These are phyloP conservation scores for Ascochyta fabae DNA, from an alignment of 2,329 filamentous ascomycete species.

Conservation along the genomic window DNA sequence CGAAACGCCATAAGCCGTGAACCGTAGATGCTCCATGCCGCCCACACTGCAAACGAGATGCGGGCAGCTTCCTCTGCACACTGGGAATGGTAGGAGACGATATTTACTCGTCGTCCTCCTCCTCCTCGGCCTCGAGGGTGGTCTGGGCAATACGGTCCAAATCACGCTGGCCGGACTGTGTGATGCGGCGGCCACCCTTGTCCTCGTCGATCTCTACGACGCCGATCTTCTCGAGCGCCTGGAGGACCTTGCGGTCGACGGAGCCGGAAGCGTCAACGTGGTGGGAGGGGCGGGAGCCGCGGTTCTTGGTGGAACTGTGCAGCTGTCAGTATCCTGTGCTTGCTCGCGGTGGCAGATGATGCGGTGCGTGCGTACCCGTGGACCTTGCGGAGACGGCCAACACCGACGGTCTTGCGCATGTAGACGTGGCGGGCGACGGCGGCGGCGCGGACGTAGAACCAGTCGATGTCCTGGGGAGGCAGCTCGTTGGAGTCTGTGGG, in stretches of 20 bases:
- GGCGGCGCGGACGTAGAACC: slow-evolving; percentile 89
- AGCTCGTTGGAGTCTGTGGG: slow-evolving; percentile 85
- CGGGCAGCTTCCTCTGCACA: slow-evolving; percentile 28
- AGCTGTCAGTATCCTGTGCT: slow-evolving; percentile 4
- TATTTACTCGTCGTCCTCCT: slow-evolving; percentile 52
- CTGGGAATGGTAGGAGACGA: slow-evolving; percentile 8
- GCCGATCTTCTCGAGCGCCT: slow-evolving; percentile 98
- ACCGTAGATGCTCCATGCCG: slow-evolving; percentile 38
- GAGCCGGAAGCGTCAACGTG: slow-evolving; percentile 95
- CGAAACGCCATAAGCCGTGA: slow-evolving; percentile 49
- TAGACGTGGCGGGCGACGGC: slow-evolving; percentile 98
- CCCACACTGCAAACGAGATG: slow-evolving; percentile 31
- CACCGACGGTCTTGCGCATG: slow-evolving; percentile 98
- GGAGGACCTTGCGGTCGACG: slow-evolving; percentile 97
- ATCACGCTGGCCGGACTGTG: slow-evolving; percentile 97
- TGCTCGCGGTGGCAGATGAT: not conserved
- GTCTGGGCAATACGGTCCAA: slow-evolving; percentile 75
- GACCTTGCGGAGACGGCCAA: slow-evolving; percentile 94
- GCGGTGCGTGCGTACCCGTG: slow-evolving; percentile 64
- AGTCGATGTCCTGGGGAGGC: slow-evolving; percentile 97
- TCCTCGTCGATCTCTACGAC: slow-evolving; percentile 98
- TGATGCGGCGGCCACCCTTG: slow-evolving; percentile 98
- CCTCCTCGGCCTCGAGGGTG: slow-evolving; percentile 59
- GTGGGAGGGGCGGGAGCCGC: slow-evolving; percentile 86
- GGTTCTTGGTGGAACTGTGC: slow-evolving; percentile 80